A percentile compares a stretch with the other conserved stretches of the same genome.
phyloP scores from a whole-genome alignment of 2,329 filamentous ascomycete species.

The Colletotrichum costaricense region DNA sequence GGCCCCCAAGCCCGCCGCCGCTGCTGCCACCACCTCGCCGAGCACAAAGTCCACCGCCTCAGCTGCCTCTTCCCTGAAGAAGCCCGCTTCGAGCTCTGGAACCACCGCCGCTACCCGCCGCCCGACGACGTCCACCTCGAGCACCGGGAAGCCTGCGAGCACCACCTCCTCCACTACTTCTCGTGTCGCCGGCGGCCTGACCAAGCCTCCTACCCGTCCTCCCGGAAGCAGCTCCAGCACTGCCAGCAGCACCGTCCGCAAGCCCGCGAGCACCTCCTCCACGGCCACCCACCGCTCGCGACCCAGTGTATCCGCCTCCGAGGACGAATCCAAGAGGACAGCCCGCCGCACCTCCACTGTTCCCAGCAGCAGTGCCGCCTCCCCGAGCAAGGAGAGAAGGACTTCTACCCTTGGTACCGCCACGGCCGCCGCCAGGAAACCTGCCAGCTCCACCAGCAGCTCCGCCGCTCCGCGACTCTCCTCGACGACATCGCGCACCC shows the following conservation, averaged over 20 bases:
- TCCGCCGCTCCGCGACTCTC: slow-evolving; percentile 27
- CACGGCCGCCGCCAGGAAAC: slow-evolving; percentile 46
- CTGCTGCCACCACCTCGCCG: slow-evolving; percentile 43
- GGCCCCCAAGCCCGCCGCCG: slow-evolving; percentile 44
- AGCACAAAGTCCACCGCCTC: slow-evolving; percentile 45
- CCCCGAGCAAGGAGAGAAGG: slow-evolving; percentile 46
- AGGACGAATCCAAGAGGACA: slow-evolving; percentile 61
- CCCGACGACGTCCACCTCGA: slow-evolving; percentile 46
- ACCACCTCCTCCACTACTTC: slow-evolving; percentile 45
- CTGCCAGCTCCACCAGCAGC: slow-evolving; percentile 39
- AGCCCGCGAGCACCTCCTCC: slow-evolving; percentile 47
- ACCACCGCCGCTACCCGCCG: slow-evolving; percentile 47
- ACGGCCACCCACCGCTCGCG: slow-evolving; percentile 57
- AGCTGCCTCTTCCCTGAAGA: slow-evolving; percentile 48
- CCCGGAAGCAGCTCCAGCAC: slow-evolving; percentile 50
- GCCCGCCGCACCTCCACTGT: slow-evolving; percentile 58
- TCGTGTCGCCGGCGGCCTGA: slow-evolving; percentile 54
- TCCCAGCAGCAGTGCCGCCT: slow-evolving; percentile 49
- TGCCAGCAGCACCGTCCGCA: slow-evolving; percentile 42
- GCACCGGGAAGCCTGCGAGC: slow-evolving; percentile 43
- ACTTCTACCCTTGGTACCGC: slow-evolving; percentile 45
- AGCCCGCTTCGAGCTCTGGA: slow-evolving; percentile 39
- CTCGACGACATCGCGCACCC: slow-evolving; percentile 28
- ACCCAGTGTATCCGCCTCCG: slow-evolving; percentile 60
- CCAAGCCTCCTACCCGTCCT: slow-evolving; percentile 62